Percentiles rank a stretch among this genome's conserved stretches.
Evolutionary conservation across 371 early-diverging fungal genomes (phyloP).

Genomic region (Zychaea mexicana): DNA sequence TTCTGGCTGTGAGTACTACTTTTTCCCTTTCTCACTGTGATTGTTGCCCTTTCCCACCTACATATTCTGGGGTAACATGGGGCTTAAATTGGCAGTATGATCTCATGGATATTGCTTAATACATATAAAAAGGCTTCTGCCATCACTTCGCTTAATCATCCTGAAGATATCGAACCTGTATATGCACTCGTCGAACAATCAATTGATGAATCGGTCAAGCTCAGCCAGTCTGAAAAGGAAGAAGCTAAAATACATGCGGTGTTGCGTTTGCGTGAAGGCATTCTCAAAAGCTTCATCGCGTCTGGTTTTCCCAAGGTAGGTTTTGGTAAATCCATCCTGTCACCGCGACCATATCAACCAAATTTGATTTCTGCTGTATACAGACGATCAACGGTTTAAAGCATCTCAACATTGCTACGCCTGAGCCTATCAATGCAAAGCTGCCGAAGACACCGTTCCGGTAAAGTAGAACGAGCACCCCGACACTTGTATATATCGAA

Average conservation of each 20-base stretch:
- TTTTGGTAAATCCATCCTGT: no score
- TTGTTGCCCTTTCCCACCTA: neutral
- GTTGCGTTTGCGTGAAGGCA: conserved; percentile 35
- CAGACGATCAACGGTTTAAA: conserved; percentile 44
- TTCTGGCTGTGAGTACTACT: conserved; percentile 11
- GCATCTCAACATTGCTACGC: conserved; percentile 26
- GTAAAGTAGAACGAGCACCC: no score
- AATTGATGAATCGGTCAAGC: conserved; percentile 10
- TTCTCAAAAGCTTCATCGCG: conserved; percentile 38
- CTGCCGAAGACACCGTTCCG: conserved; percentile 13
- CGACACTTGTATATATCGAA: neutral
- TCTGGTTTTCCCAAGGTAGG: conserved; percentile 45
- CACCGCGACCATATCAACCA: no score
- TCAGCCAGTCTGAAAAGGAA: conserved; percentile 13
- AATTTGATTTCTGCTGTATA: no score
- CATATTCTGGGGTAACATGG: no score
- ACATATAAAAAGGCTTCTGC: conserved; percentile 25
- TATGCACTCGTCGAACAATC: conserved; percentile 19
- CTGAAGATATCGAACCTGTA: conserved; percentile 32
- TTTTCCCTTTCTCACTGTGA: neutral
- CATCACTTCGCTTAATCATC: conserved; percentile 34
- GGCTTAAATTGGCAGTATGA: no score
- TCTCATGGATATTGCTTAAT: neutral
- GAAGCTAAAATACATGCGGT: conserved; percentile 18
- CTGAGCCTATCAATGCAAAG: conserved; percentile 19